Conservation (phyloP, 306 rosid species). For the Arachis hypogaea region DNA sequence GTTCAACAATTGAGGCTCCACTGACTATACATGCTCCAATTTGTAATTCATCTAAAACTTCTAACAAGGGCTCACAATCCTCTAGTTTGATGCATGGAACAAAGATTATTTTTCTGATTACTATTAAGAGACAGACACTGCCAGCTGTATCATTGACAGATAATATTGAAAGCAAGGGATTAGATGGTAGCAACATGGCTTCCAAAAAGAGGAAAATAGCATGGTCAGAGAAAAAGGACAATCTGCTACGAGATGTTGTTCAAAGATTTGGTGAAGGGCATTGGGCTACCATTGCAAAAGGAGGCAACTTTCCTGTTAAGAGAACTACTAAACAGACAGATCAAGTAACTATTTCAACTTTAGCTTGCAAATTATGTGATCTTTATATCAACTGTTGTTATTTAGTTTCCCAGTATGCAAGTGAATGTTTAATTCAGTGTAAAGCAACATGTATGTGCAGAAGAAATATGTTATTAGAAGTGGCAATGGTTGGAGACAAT, state of each 20-base stretch:
- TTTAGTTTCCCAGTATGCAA: too few relatives aligned
- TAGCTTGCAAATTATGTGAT: too few relatives aligned
- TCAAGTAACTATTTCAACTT: too few relatives aligned
- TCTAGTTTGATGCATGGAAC: conserved; percentile 44
- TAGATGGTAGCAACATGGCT: conserved; percentile 41
- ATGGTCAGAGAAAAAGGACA: conserved; percentile 93
- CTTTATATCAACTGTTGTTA: too few relatives aligned
- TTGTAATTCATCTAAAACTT: conserved; percentile 47
- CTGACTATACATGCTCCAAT: conserved; percentile 44
- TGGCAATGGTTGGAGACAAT: conserved; percentile 96
- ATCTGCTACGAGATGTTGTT: conserved; percentile 72
- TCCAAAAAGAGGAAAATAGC: conserved; percentile 71
- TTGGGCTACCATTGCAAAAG: too few relatives aligned
- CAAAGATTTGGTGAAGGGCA: conserved; percentile 50
- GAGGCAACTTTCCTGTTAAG: too few relatives aligned
- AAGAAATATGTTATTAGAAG: conserved; percentile 13
- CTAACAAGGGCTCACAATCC: conserved; percentile 48
- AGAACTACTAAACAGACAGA: too few relatives aligned
- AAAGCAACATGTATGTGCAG: too few relatives aligned
- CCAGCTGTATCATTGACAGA: conserved; percentile 55
- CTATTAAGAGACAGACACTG: conserved; percentile 69
- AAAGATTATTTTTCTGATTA: conserved; percentile 50
- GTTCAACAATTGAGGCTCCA: conserved; percentile 68
- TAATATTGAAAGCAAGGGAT: conserved; percentile 58
- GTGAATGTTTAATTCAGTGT: too few relatives aligned